Base-by-base conservation (phyloP, 108 stramenopile species). In the Cyclotella choctawhatcheeana region DNA sequence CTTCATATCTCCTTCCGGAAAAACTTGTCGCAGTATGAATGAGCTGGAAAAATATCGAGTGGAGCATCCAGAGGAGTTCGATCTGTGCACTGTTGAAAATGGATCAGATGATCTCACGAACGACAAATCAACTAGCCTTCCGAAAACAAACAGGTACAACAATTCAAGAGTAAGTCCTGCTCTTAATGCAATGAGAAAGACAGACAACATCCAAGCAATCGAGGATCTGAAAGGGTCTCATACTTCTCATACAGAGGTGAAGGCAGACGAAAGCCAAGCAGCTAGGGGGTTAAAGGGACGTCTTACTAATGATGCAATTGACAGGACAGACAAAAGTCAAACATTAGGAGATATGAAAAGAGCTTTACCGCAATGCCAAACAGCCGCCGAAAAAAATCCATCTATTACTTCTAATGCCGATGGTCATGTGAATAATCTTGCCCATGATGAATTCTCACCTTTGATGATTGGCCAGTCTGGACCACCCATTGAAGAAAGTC, bases 1-100 rank as follows among this genome's bases (percentile, higher is more conserved):
- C 37, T 71, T 60, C 45, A 45, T 60, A 2, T 61, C 70, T 21
- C 70, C 48, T n/a, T 37, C 59, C 17, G 67, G 67, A 8, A 69
- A 56, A 44, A 22, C n/a, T 1, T 69, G 1, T 52, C 35, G 43
- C 1, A 69, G 67, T 21, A 44, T 69, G 22, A 16, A 27, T 2
- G 54, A 37, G 1, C 21, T 44, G 21, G 50, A 56, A 29, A 58
- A 44, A 2, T 69, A 43, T 29, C 52, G 20, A 2, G 10, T 32
- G 2, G 35, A 56, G 4, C 22, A 29, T 30, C 32, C 34, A 40
- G 26, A 30, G 18, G 54, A 69, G 35, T 56, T 56, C 40, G 55
- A 40, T 40, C 24, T 60, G 33, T 30, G 59, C 29, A 7, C 34
- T 18, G 16, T 20, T n/a, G 35, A 18, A n/a, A n/a, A 48, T n/a